Evolutionary conservation across 2,329 filamentous ascomycete genomes (phyloP).

Genomic region (Penicillium italicum): DNA sequence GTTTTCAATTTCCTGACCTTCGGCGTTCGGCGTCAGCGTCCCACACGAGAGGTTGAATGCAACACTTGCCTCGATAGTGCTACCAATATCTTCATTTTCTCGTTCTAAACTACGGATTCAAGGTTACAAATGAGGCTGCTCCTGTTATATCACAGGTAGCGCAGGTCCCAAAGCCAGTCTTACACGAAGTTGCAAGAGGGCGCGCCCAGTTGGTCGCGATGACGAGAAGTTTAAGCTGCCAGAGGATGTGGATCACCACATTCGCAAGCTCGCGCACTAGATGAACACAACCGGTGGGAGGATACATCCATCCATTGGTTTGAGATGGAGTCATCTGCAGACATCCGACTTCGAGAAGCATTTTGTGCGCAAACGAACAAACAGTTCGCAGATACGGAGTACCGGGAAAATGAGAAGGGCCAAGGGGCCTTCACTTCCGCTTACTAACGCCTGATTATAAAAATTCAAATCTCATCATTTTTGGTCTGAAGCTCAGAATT

Average conservation of each 20-base stretch:
- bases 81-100: neutral
- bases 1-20: neutral
- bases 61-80: neutral
- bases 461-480: slow-evolving; percentile 15
- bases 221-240: slow-evolving; percentile 1
- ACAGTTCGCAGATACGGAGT: slow-evolving; percentile 1
- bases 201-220: neutral
- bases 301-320: slow-evolving; percentile 12
- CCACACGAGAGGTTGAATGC: neutral
- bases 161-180: neutral
- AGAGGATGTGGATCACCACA: slow-evolving; percentile 9
- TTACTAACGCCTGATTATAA: slow-evolving; percentile 9
- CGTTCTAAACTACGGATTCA: slow-evolving; percentile 17
- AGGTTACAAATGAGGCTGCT: slow-evolving; percentile 10
- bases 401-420: slow-evolving; percentile 14
- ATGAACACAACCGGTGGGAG: slow-evolving; percentile 12
- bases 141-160: slow-evolving; percentile 7
- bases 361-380: slow-evolving; percentile 7
- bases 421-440: slow-evolving; percentile 1
- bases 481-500: slow-evolving; percentile 17
- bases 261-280: slow-evolving; percentile 4
- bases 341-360: slow-evolving; percentile 1
- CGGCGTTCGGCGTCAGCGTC: neutral
- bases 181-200: slow-evolving; percentile 8
- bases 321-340: slow-evolving; percentile 18